These are phyloP conservation scores for Russula sp. DNA, from an alignment of 768 basidiomycete species.

Conservation along the genomic window DNA sequence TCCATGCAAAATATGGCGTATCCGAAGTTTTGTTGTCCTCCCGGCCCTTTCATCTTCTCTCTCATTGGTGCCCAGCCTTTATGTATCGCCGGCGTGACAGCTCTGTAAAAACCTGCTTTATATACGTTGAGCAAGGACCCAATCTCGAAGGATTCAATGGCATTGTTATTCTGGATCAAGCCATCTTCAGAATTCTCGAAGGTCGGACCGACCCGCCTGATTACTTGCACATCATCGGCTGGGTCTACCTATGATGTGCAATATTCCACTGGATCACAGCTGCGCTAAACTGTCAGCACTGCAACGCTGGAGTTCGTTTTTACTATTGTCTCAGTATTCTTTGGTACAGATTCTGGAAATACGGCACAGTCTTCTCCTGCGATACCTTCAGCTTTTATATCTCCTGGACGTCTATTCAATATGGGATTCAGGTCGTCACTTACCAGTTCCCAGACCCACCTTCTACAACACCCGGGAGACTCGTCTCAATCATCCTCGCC, in stretches of 20 bases:
- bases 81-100: conserved; percentile 88
- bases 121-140: background rate
- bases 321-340: background rate
- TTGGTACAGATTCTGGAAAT: conserved; percentile 49
- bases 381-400: conserved; percentile 94
- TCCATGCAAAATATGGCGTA: conserved; percentile 88
- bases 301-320: conserved; percentile 18
- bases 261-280: conserved; percentile 82
- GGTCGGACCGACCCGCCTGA: conserved; percentile 50
- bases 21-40: conserved; percentile 76
- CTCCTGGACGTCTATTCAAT: conserved; percentile 86
- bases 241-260: conserved; percentile 90
- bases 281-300: conserved; percentile 53
- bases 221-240: conserved; percentile 84
- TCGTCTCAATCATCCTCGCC: conserved; percentile 66
- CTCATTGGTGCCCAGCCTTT: conserved; percentile 86
- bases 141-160: conserved; percentile 45
- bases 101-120: conserved; percentile 30
- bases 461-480: conserved; percentile 38
- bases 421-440: conserved; percentile 78
- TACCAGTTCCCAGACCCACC: conserved; percentile 48
- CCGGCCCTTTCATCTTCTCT: conserved; percentile 81
- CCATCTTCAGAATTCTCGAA: conserved; percentile 70
- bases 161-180: conserved; percentile 91
- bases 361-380: conserved; percentile 85